These are phyloP conservation scores for Phaseolus coccineus DNA, from an alignment of 331 rosid genomes.

Conservation along the genomic window DNA sequence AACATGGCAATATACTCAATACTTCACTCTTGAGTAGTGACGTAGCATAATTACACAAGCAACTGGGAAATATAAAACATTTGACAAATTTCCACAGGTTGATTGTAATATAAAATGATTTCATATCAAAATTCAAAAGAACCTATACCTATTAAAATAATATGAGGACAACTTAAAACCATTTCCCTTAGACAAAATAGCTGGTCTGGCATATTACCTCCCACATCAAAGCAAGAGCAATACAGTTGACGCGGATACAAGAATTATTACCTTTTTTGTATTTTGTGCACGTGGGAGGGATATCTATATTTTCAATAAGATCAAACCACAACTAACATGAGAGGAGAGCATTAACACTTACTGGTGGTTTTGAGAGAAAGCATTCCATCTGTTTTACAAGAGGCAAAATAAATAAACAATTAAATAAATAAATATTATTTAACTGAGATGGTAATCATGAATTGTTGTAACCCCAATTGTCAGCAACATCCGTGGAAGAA, in stretches of 20 bases:
- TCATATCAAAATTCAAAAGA: constrained; percentile 26
- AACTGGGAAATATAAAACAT: constrained; percentile 22
- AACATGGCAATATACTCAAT: constrained; percentile 8
- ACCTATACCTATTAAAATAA: not conserved
- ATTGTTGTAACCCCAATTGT: constrained; percentile 67
- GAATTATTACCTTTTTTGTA: not conserved
- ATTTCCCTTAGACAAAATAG: constrained; percentile 25
- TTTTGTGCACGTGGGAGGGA: constrained; percentile 2
- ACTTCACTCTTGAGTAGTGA: constrained; percentile 26
- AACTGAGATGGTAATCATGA: not conserved
- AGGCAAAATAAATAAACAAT: not conserved
- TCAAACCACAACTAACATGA: constrained; percentile 18
- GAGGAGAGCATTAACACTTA: constrained; percentile 52
- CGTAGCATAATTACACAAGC: constrained; percentile 8
- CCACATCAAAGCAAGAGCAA: constrained; percentile 28
- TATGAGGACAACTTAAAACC: not conserved
- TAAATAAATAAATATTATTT: not conserved
- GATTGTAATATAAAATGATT: not conserved
- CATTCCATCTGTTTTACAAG: constrained; percentile 76
- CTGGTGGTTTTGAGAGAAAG: constrained; percentile 83
- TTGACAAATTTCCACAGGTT: constrained; percentile 28
- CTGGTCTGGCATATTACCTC: constrained; percentile 22
- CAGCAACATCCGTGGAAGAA: constrained; percentile 50
- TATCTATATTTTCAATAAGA: constrained; percentile 19
- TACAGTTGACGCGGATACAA: constrained; percentile 1